Evolutionary conservation across 768 basidiomycete species (phyloP), one percentile per base, ranked within the genome.

Genomic region (Russula abietina): DNA sequence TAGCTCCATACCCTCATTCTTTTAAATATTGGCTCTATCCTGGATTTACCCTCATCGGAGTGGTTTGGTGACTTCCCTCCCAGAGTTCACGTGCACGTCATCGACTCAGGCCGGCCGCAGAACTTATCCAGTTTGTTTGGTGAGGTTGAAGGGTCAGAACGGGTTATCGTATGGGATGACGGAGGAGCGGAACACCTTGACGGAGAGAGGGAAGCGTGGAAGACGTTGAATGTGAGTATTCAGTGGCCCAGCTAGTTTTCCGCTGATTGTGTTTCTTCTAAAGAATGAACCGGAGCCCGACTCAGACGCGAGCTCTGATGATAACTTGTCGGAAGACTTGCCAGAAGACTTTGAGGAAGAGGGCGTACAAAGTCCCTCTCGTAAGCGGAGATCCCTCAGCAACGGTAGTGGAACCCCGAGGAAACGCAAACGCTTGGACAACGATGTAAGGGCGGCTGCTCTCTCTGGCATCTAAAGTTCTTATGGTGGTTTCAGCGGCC

Each of bases 131-230:
- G 87, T 76, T 76, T 98, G 24, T 98, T 96, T 73, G 84, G 82
- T 54, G 80, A 78, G 48, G 85, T 85, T 28, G 80, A 83, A 67
- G 82, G 82, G 56, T 82, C 81, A 14, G 85, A 89, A 65, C 79
- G 88, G 56, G 84, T 98, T 22, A 77, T 96, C 33, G 80, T 98
- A 0, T 99, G 97, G 97, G 93, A 94, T 66, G 94, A 96, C 69
- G 93, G 92, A 4, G 86, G 83, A 19, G 87, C 85, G 2, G 85
- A 86, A 60, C 79, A 79, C 60, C 77, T 96, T 68, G 76, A 77
- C 41, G 83, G 88, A 49, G 87, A 93, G 69, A 80, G 81, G 69
- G 85, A 84, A 69, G 89, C 93, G 45, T 98, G 88, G 85, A 89
- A 95, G 74, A 83, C 87, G 14, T 73, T 93, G 6, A 83, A 87